A percentile compares a stretch with the other conserved stretches of the same genome.
phyloP scores from a whole-genome alignment of 768 basidiomycete genomes.

The Leccinellum luteum region DNA sequence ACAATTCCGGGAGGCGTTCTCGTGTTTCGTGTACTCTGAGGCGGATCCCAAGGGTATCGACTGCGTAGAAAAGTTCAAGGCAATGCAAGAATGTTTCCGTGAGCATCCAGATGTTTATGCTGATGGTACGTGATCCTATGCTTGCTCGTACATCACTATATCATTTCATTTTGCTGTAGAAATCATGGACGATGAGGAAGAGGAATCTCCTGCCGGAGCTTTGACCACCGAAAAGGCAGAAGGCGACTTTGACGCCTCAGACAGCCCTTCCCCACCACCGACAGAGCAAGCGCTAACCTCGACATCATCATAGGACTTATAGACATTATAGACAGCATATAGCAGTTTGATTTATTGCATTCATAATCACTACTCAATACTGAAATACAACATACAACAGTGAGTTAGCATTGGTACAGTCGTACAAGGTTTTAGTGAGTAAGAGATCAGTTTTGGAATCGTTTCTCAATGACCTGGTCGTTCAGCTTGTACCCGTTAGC shows the following conservation, averaged over 20 bases:
- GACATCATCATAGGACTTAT: conserved; percentile 18
- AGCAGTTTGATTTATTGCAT: conserved; percentile 26
- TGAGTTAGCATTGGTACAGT: conserved; percentile 3
- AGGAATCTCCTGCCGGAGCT: conserved; percentile 28
- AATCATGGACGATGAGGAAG: conserved; percentile 69
- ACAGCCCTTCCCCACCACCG: conserved; percentile 7
- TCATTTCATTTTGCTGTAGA: conserved; percentile 36
- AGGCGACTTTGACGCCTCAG: conserved; percentile 2
- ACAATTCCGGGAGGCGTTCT: conserved; percentile 93
- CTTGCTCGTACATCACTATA: conserved; percentile 1
- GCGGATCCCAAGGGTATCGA: conserved; percentile 96
- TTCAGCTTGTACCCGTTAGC: conserved; percentile 86
- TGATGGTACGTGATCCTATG: conserved; percentile 59
- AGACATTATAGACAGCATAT: conserved; percentile 23
- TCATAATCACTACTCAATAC: conserved; percentile 31
- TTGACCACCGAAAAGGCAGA: conserved; percentile 4
- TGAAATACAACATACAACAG: conserved; percentile 18
- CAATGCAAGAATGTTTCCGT: conserved; percentile 97
- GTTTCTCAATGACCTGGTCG: conserved; percentile 68
- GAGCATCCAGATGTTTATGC: conserved; percentile 95
- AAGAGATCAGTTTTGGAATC: conserved; percentile 45
- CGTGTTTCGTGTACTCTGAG: conserved; percentile 94
- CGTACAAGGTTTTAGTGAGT: conserved; percentile 5
- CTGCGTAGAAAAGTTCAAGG: conserved; percentile 96
- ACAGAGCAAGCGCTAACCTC: conserved; percentile 8